Evolutionary conservation across 345 rosid species (phyloP), one percentile per base, ranked within the genome.

Genomic region (Corymbia maculata): DNA sequence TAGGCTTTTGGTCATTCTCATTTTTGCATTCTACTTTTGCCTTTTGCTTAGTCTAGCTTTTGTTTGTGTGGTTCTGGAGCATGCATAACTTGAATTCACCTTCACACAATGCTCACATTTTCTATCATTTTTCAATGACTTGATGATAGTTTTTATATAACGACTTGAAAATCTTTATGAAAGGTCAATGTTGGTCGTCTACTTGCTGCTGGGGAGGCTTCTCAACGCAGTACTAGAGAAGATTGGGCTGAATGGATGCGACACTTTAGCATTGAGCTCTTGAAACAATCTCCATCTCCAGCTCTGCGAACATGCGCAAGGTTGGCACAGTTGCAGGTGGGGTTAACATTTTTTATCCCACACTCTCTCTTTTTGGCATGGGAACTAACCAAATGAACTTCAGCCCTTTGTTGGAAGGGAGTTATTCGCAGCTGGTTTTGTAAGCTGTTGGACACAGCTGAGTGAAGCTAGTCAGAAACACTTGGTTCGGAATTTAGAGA

Each of bases 181-280:
- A 88, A 98, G 99, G 98, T 96, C 68, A 98, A 98, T 94, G 98
- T 95, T 92, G 95, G 94, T 86, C 95, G 96, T 79, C 92, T 98
- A 88, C 97, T 97, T 87, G 94, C 97, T 85, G 99, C 99, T 88
- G 99, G 99, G 87, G 99, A 98, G 91, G 99, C 99, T 92, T 98
- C 99, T 91, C 99, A 98, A 86, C 98, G 99, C 86, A 97, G 99
- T 89, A 98, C 99, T 70, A 97, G 94, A 93, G 99, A 98, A 94
- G 99, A 98, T 88, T 98, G 99, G 99, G 98, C 98, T 86, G 99
- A 98, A 90, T 98, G 99, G 99, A 98, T 98, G 99, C 93, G 99
- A 93, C 99, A 98, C 94, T 97, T 97, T 90, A 98, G 99, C 93
- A 98, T 98, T 92, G 99, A 98, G 91, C 96, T 97, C 88, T 93